Conservation (phyloP, 306 rosid species). For the Ceratonia siliqua region DNA sequence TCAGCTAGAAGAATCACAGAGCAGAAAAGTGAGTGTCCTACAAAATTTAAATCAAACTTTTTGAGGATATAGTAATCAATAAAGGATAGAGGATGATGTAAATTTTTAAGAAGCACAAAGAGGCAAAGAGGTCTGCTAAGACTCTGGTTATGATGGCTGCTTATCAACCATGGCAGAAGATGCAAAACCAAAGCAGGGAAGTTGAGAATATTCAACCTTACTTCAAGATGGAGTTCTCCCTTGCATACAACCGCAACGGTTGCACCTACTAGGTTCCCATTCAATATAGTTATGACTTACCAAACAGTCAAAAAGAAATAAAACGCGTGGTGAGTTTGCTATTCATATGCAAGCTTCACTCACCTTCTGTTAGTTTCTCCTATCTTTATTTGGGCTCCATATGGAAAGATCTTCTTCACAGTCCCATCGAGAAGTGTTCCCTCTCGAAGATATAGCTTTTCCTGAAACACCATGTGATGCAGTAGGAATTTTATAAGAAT, state of each 20-base stretch:
- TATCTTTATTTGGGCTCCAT: slow-evolving; percentile 87
- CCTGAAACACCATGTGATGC: slow-evolving; percentile 49
- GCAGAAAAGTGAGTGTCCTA: not conserved
- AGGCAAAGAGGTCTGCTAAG: not conserved
- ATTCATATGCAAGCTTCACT: slow-evolving; percentile 25
- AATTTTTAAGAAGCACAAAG: not conserved
- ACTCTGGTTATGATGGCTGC: not conserved
- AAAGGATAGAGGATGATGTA: not conserved
- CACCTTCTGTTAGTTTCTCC: slow-evolving; percentile 74
- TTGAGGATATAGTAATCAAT: not conserved
- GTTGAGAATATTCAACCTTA: not conserved
- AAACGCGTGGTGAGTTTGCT: slow-evolving; percentile 16
- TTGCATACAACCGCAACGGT: not conserved
- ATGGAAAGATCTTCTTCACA: slow-evolving; percentile 71
- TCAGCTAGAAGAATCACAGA: not conserved
- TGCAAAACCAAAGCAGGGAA: slow-evolving; percentile 17
- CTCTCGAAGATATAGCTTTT: slow-evolving; percentile 65
- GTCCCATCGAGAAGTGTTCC: slow-evolving; percentile 89
- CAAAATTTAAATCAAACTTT: not conserved
- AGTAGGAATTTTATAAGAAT: slow-evolving; percentile 22
- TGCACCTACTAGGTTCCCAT: not conserved
- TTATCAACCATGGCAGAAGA: not conserved
- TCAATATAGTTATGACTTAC: not conserved
- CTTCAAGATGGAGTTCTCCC: not conserved
- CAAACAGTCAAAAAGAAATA: not conserved